A percentile compares a stretch with the other conserved stretches of the same genome.
Conservation (phyloP, 768 basidiomycete species). For the Solioccasus polychromus region DNA sequence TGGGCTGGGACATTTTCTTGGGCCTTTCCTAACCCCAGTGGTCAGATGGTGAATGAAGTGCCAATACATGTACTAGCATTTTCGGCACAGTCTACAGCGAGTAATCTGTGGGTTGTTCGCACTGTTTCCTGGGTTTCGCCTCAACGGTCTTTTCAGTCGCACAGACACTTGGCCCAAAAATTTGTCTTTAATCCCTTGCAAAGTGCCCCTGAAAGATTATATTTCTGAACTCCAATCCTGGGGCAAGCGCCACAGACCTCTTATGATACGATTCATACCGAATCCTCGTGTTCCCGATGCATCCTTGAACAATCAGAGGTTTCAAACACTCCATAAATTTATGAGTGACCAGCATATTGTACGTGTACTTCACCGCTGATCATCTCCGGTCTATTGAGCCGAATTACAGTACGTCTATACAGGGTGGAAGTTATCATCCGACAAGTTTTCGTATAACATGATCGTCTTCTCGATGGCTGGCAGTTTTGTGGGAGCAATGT, state of each 20-base stretch:
- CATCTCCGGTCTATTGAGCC: slow-evolving; percentile 1
- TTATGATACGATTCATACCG: slow-evolving; percentile 40
- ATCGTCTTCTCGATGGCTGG: slow-evolving; percentile 43
- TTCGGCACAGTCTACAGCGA: slow-evolving; percentile 17
- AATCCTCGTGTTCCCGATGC: slow-evolving; percentile 34
- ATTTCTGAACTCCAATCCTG: slow-evolving; percentile 45
- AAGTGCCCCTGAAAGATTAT: slow-evolving; percentile 39
- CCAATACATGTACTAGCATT: slow-evolving; percentile 36
- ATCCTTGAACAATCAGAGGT: slow-evolving; percentile 42
- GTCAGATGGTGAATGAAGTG: slow-evolving; percentile 38
- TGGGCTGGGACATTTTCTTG: slow-evolving; percentile 54
- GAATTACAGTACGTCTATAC: slow-evolving; percentile 45
- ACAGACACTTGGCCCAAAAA: slow-evolving; percentile 51
- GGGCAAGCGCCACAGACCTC: slow-evolving; percentile 40
- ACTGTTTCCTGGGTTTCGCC: not conserved
- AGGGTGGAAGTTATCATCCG: slow-evolving; percentile 47
- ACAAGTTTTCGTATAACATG: slow-evolving; percentile 41
- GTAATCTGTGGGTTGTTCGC: slow-evolving; percentile 34
- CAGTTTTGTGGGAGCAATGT: slow-evolving; percentile 46
- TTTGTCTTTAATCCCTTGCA: slow-evolving; percentile 40
- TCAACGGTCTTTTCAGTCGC: slow-evolving; percentile 36
- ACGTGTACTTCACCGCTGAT: slow-evolving; percentile 18
- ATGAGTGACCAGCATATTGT: slow-evolving; percentile 47
- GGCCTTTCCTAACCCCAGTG: slow-evolving; percentile 31
- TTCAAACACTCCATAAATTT: slow-evolving; percentile 39